Conservation (phyloP, 768 basidiomycete genomes). For the Amanita exitialis region DNA sequence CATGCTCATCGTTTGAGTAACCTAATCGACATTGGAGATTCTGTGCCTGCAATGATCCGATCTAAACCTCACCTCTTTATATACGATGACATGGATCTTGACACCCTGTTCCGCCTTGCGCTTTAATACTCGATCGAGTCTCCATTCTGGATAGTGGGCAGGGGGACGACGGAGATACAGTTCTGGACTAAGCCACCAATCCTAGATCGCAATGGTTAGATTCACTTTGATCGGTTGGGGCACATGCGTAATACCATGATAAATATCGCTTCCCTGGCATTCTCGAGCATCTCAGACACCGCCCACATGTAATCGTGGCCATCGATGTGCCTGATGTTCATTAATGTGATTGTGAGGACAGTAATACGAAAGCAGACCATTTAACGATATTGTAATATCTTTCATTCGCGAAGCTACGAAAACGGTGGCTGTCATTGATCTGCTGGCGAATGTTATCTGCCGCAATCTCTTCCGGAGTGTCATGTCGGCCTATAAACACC, state of each 20-base stretch:
- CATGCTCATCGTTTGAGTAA: constrained; percentile 89
- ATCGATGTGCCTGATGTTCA: constrained; percentile 59
- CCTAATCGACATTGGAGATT: constrained; percentile 25
- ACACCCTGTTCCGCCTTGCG: constrained; percentile 91
- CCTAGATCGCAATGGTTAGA: constrained; percentile 19
- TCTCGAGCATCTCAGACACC: constrained; percentile 80
- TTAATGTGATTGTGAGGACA: constrained; percentile 11
- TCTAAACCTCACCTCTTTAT: constrained; percentile 62
- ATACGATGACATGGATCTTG: constrained; percentile 83
- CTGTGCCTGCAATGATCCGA: not conserved
- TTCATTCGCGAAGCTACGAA: constrained; percentile 72
- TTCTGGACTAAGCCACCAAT: constrained; percentile 95
- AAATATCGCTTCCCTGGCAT: constrained; percentile 75
- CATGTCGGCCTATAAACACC: constrained; percentile 48
- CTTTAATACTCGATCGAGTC: constrained; percentile 77
- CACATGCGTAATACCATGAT: constrained; percentile 47
- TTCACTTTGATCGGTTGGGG: not conserved
- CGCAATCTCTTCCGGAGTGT: constrained; percentile 61
- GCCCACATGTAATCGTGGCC: constrained; percentile 98
- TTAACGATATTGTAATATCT: constrained; percentile 68
- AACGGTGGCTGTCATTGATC: constrained; percentile 77
- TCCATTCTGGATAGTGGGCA: constrained; percentile 75
- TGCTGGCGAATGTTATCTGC: constrained; percentile 62
- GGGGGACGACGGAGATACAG: constrained; percentile 91
- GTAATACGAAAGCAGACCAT: constrained; percentile 38